Conservation (phyloP, 2,329 filamentous ascomycete genomes). For the Bipolaris cookei region DNA sequence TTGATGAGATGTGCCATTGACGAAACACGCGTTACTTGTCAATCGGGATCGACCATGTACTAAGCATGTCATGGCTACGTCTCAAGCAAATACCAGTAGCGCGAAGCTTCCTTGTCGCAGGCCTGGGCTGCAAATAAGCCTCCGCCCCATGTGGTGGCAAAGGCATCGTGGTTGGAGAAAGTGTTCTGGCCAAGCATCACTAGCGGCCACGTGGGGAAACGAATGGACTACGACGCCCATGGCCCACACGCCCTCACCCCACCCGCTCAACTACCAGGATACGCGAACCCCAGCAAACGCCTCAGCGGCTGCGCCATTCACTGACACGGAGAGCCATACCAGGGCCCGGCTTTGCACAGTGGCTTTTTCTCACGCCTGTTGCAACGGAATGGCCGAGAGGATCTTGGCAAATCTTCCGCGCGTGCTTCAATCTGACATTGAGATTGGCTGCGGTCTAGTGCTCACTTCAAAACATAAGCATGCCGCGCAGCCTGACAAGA, state of each 20-base stretch:
- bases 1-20: not conserved
- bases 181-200: not conserved
- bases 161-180: not conserved
- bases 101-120: not conserved
- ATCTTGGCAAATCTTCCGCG: not conserved
- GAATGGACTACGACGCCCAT: not conserved
- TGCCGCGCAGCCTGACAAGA: not conserved
- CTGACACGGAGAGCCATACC: slow-evolving; percentile 12
- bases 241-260: not conserved
- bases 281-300: not conserved
- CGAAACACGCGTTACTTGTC: not conserved
- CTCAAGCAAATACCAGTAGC: not conserved
- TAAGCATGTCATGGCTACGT: not conserved
- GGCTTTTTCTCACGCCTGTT: not conserved
- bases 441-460: slow-evolving; percentile 5
- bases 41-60: not conserved
- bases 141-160: not conserved
- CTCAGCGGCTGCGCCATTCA: slow-evolving; percentile 10
- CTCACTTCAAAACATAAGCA: slow-evolving; percentile 1
- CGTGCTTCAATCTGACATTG: slow-evolving; percentile 2
- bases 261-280: slow-evolving; percentile 6
- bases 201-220: slow-evolving; percentile 3
- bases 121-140: not conserved
- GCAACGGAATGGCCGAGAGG: slow-evolving; percentile 4
- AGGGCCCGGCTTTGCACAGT: slow-evolving; percentile 16